Percentiles rank a stretch among this genome's conserved stretches.
Conservation (phyloP, 345 rosid species). For the Iberis pinnata region DNA sequence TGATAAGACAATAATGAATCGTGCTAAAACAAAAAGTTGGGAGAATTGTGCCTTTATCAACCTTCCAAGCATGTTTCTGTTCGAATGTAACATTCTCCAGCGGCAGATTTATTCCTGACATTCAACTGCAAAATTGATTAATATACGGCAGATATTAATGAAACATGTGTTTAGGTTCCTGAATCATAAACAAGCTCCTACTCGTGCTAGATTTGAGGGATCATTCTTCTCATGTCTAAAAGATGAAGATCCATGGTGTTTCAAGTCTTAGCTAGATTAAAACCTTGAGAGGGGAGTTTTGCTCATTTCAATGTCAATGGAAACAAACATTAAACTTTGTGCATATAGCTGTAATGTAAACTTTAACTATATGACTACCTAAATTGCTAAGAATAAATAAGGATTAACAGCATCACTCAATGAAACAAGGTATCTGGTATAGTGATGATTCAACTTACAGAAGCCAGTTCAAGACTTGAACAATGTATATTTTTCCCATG, state of each 20-base stretch:
- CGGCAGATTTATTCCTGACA: conserved; percentile 90
- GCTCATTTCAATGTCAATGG: conserved; percentile 5
- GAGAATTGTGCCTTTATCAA: conserved; percentile 24
- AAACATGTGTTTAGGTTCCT: conserved; percentile 3
- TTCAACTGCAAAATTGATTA: conserved; percentile 58
- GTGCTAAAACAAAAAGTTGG: neutral
- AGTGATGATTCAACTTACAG: conserved; percentile 51
- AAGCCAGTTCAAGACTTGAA: conserved; percentile 89
- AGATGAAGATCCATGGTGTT: conserved; percentile 15
- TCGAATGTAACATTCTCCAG: conserved; percentile 81
- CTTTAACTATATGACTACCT: conserved; percentile 6
- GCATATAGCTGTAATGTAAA: conserved; percentile 9
- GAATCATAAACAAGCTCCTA: conserved; percentile 6
- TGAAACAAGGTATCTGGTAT: conserved; percentile 5
- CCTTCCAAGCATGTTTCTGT: conserved; percentile 97
- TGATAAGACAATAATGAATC: conserved; percentile 3
- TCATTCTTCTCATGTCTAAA: conserved; percentile 14
- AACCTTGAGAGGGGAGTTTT: neutral
- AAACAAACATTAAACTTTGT: neutral
- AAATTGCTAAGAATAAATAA: conserved; percentile 15
- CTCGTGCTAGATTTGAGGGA: conserved; percentile 10
- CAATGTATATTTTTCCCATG: conserved; percentile 91
- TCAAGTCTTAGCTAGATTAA: conserved; percentile 8
- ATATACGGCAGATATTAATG: conserved; percentile 5
- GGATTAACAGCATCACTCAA: conserved; percentile 6